A percentile compares a stretch with the other conserved stretches of the same genome.
These are phyloP conservation scores for Pythium folliculosum DNA, from an alignment of 352 stramenopile species.

Conservation along the genomic window DNA sequence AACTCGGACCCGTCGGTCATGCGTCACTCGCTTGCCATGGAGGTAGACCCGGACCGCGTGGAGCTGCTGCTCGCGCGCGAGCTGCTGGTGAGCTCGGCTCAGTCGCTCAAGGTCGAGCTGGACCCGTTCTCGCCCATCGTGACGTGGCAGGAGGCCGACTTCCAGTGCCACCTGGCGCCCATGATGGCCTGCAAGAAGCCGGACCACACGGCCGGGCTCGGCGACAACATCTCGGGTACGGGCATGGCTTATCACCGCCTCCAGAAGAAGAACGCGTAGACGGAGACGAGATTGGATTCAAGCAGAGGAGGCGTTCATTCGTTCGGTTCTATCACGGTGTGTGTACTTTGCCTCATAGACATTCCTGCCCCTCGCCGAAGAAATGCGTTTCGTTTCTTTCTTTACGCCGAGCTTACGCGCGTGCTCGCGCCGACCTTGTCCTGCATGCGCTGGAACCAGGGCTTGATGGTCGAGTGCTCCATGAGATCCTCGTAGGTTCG, in stretches of 20 bases:
- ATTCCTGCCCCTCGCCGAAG: no score
- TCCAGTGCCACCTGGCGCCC: slow-evolving; percentile 73
- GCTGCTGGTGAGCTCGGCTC: slow-evolving; percentile 55
- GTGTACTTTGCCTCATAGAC: not conserved
- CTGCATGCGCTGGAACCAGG: slow-evolving; percentile 79
- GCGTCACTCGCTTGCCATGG: slow-evolving; percentile 64
- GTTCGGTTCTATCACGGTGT: not conserved
- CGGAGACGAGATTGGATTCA: no score
- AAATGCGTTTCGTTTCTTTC: no score
- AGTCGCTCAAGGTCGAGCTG: slow-evolving; percentile 55
- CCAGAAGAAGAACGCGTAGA: slow-evolving; percentile 28
- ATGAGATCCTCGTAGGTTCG: slow-evolving; percentile 84
- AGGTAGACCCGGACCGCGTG: slow-evolving; percentile 71
- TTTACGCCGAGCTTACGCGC: slow-evolving; percentile 37
- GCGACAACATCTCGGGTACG: slow-evolving; percentile 87
- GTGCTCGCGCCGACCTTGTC: slow-evolving; percentile 52
- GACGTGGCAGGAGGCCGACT: slow-evolving; percentile 72
- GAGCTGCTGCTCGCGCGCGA: slow-evolving; percentile 62
- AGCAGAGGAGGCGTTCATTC: not conserved
- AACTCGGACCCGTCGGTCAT: slow-evolving; percentile 41
- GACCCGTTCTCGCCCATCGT: slow-evolving; percentile 69
- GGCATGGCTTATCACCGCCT: slow-evolving; percentile 79
- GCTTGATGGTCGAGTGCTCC: slow-evolving; percentile 62
- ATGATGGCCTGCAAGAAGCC: slow-evolving; percentile 86
- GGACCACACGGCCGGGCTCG: slow-evolving; percentile 76